Evolutionary conservation across 768 basidiomycete genomes (phyloP), one percentile per base, ranked within the genome.

Genomic region (Neoboletus brunneissimus): DNA sequence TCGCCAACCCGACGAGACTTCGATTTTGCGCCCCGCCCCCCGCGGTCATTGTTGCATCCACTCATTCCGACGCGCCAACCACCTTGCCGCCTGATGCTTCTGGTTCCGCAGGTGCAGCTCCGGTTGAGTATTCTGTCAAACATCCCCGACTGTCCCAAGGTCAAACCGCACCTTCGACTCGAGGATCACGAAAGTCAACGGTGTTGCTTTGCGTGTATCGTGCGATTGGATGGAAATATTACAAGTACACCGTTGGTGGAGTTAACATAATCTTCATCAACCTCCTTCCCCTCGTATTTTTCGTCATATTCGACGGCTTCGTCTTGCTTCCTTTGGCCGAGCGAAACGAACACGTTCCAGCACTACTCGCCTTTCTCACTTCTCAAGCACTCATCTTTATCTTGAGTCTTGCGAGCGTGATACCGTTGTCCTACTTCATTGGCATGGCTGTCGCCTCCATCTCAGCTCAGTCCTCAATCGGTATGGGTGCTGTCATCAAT

Each of bases 371-470:
- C 5, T 72, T 89, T 61, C 67, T 98, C 55, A 81, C 91, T 8
- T 87, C 87, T 1, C 86, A 86, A 48, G 82, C 81, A 4, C 74
- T 91, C 64, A 88, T 98, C 64, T 98, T 99, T 72, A 61, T 92
- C 43, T 73, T 95, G 64, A 82, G 88, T 61, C 78, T 99, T 44
- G 82, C 89, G 27, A 92, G 91, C 62, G 93, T 99, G 66, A 98
- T 99, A 61, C 97, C 97, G 0, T 80, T 99, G 20, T 94, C 91
- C 9, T 99, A 99, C 78, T 99, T 99, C 76, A 98, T 99, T 67
- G 97, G 97, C 18, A 98, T 98, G 97, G 97, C 97, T 9, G 97
- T 99, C 57, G 97, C 97, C 3, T 94, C 91, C 43, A 98, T 99
- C 66, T 93, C 90, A n/a, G 97, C 97, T 0, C 97, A 98, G 67